Conservation (phyloP, 2,329 filamentous ascomycete species). For the Fusarium sp. region DNA sequence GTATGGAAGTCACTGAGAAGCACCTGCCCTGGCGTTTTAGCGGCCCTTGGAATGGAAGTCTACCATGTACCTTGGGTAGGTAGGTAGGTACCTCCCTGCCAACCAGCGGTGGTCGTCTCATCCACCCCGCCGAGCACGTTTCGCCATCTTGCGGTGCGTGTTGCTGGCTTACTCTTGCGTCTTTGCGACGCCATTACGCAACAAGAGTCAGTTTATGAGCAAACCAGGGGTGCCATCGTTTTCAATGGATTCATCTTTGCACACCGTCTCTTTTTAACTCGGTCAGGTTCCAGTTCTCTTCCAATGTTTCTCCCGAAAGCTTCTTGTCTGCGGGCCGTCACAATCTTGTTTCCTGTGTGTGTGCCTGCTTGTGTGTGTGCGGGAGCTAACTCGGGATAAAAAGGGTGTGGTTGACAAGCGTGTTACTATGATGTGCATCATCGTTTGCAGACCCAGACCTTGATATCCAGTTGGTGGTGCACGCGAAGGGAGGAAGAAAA, state of each 20-base stretch:
- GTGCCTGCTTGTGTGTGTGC: constrained; percentile 7
- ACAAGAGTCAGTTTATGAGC: constrained; percentile 16
- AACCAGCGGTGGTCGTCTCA: constrained; percentile 24
- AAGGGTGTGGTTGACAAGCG: constrained; percentile 7
- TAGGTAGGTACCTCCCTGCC: not conserved
- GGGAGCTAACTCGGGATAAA: constrained; percentile 24
- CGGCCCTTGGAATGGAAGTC: not conserved
- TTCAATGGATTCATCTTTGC: not conserved
- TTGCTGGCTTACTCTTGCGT: constrained; percentile 35
- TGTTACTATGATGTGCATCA: constrained; percentile 34
- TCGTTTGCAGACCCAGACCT: constrained; percentile 4
- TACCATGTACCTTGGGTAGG: not conserved
- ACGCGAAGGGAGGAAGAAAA: constrained; percentile 16
- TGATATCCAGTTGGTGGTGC: constrained; percentile 26
- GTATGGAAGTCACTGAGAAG: not conserved
- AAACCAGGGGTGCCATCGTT: not conserved
- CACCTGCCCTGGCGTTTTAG: not conserved
- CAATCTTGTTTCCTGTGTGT: constrained; percentile 20
- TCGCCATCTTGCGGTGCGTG: constrained; percentile 25
- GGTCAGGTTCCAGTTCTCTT: constrained; percentile 5
- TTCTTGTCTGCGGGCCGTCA: constrained; percentile 29
- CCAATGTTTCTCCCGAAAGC: constrained; percentile 32
- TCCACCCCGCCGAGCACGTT: constrained; percentile 45
- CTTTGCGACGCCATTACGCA: constrained; percentile 37
- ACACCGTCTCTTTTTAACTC: not conserved